phyloP scores from a whole-genome alignment of 805 yeast species.

The Blastobotrys muscicola region DNA sequence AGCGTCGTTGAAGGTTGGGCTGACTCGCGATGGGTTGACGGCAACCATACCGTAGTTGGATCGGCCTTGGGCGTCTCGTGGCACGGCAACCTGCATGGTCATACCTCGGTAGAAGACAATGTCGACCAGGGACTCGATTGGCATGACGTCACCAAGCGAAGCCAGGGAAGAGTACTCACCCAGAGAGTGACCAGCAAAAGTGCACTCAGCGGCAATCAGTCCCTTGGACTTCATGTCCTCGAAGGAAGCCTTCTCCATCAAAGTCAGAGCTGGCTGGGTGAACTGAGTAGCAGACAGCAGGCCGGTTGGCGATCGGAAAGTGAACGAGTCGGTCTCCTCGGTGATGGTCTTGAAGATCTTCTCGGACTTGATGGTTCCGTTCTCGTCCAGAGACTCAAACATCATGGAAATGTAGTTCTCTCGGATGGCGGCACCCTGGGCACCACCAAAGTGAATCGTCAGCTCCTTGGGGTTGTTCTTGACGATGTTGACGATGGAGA shows the following conservation, averaged over 20 bases:
- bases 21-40: slow-evolving; percentile 90
- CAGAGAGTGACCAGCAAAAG: slow-evolving; percentile 98
- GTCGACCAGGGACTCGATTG: slow-evolving; percentile 92
- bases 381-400: slow-evolving; percentile 86
- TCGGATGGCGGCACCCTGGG: slow-evolving; percentile 89
- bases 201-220: slow-evolving; percentile 81
- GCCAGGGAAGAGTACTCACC: slow-evolving; percentile 99
- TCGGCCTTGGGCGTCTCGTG: slow-evolving; percentile 90
- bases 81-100: slow-evolving; percentile 99
- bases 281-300: slow-evolving; percentile 95
- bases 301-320: slow-evolving; percentile 90
- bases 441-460: slow-evolving; percentile 96
- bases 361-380: slow-evolving; percentile 78
- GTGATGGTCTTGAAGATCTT: slow-evolving; percentile 91
- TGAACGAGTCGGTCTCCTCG: slow-evolving; percentile 69
- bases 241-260: slow-evolving; percentile 98
- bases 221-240: slow-evolving; percentile 97
- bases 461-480: slow-evolving; percentile 91
- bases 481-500: slow-evolving; percentile 93
- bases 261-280: slow-evolving; percentile 97
- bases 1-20: slow-evolving; percentile 80
- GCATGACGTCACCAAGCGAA: slow-evolving; percentile 97
- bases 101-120: slow-evolving; percentile 99
- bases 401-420: slow-evolving; percentile 94
- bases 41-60: slow-evolving; percentile 99